A percentile compares a stretch with the other conserved stretches of the same genome.
Evolutionary conservation across 192 early-diverging fungal species (phyloP).

Genomic region (Backusella macrospora): DNA sequence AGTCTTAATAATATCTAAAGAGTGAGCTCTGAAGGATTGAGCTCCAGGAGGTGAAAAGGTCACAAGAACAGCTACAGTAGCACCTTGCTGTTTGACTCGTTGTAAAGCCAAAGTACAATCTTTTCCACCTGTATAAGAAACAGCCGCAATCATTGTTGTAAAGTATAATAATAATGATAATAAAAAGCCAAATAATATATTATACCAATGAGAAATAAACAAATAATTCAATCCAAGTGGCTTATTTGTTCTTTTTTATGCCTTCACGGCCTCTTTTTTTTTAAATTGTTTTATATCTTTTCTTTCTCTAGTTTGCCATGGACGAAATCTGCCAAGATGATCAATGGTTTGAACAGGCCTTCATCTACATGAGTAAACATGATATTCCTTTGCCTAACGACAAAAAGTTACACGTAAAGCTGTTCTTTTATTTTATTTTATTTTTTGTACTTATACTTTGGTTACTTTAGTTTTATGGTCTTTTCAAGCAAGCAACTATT

Average conservation of each 20-base stretch:
- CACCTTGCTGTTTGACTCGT: constrained; percentile 39
- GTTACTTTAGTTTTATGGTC: constrained; percentile 45
- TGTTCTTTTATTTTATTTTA: neutral
- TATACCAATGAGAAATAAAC: neutral
- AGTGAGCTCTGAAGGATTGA: constrained; percentile 58
- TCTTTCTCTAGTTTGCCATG: neutral
- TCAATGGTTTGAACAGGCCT: constrained; percentile 33
- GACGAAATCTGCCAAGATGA: constrained; percentile 21
- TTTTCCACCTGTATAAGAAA: constrained; percentile 68
- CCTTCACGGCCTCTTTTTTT: neutral
- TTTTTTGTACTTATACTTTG: neutral
- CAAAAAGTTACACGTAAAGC: constrained; percentile 29
- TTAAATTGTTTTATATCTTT: neutral
- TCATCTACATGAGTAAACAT: constrained; percentile 24
- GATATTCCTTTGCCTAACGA: constrained; percentile 28
- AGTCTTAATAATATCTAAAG: constrained; percentile 44
- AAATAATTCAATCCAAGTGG: neutral
- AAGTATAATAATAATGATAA: neutral
- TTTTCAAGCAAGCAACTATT: constrained; percentile 54
- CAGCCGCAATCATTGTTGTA: constrained; percentile 35
- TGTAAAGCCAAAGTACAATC: constrained; percentile 59
- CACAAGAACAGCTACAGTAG: constrained; percentile 47
- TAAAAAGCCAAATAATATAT: neutral
- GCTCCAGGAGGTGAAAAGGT: constrained; percentile 52
- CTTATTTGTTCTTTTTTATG: neutral